These are phyloP conservation scores for Halophytophthora batemanensis DNA, from an alignment of 352 stramenopile genomes.

Conservation along the genomic window DNA sequence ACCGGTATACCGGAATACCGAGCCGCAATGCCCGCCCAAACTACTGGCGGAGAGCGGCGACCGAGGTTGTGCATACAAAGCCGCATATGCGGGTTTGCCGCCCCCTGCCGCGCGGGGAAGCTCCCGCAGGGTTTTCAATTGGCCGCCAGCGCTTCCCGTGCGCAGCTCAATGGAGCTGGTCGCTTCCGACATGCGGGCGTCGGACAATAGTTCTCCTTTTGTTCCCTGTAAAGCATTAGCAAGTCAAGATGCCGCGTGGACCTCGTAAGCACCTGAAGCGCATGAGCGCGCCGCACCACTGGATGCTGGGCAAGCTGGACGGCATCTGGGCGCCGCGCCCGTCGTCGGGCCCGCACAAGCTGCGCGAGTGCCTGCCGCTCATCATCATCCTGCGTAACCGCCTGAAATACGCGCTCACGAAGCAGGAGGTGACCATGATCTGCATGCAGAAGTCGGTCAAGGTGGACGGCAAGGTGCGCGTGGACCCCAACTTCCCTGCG, in stretches of 20 bases:
- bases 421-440: conserved; percentile 98
- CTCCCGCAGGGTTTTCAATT: no score
- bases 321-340: conserved; percentile 92
- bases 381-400: conserved; percentile 98
- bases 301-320: conserved; percentile 90
- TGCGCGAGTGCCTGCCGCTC: conserved; percentile 97
- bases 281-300: conserved; percentile 86
- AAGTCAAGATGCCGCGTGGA: conserved; percentile 76
- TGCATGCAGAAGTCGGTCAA: conserved; percentile 99
- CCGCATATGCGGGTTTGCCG: no score
- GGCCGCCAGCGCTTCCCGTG: no score
- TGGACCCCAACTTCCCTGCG: conserved; percentile 97
- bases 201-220: conserved; percentile 79
- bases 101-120: no score
- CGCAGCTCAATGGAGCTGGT: no score
- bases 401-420: conserved; percentile 99
- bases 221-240: conserved; percentile 28
- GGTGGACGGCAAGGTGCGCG: conserved; percentile 96
- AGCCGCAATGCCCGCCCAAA: no score
- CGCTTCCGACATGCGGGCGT: no score
- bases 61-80: no score
- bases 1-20: no score
- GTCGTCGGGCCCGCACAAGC: conserved; percentile 97
- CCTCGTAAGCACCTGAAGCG: conserved; percentile 88
- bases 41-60: no score